A percentile compares a stretch with the other conserved stretches of the same genome.
Evolutionary conservation across 164 flowering plant genomes (phyloP).

Genomic region (Chimonanthus praecox): DNA sequence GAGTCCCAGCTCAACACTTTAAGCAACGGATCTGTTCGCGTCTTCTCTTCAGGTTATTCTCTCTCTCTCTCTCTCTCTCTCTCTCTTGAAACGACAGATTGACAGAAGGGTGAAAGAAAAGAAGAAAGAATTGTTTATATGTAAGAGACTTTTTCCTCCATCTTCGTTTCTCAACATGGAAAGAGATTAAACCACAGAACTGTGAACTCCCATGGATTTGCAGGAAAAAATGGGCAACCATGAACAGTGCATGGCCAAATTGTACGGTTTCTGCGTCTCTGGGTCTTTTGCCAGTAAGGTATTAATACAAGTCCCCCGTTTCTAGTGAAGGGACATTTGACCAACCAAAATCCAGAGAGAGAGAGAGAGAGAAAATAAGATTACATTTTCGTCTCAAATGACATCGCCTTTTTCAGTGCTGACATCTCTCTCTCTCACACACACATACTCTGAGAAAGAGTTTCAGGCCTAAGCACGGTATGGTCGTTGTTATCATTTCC

Average conservation of each 20-base stretch:
- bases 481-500: background rate
- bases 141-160: background rate
- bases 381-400: background rate
- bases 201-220: background rate
- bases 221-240: background rate
- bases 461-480: too few species aligned
- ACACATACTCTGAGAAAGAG: background rate
- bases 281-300: background rate
- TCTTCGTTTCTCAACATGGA: background rate
- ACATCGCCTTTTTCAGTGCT: constrained; percentile 1
- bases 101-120: background rate
- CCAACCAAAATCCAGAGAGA: background rate
- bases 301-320: background rate
- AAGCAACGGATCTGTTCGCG: constrained; percentile 34
- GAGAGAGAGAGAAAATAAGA: background rate
- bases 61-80: background rate
- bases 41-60: constrained; percentile 2
- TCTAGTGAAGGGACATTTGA: background rate
- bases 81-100: background rate
- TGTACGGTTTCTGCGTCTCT: background rate
- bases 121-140: background rate
- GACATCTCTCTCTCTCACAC: background rate
- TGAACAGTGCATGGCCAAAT: background rate
- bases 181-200: background rate
- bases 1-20: constrained; percentile 88